These are phyloP conservation scores for Silene latifolia DNA, from an alignment of 148 eudicot genomes.

Conservation along the genomic window DNA sequence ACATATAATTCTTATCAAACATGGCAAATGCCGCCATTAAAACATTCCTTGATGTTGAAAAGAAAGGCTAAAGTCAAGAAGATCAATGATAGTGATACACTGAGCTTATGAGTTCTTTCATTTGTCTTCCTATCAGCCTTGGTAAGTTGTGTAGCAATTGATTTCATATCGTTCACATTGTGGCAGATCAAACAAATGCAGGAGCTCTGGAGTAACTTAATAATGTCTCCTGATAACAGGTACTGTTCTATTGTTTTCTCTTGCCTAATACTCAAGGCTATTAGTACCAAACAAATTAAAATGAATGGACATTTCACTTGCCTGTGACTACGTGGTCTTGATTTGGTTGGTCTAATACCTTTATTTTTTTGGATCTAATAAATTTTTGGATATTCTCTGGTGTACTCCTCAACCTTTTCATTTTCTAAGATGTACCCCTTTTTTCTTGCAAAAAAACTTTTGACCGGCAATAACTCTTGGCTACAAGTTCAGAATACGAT, in stretches of 20 bases:
- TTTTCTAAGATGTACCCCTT: no score
- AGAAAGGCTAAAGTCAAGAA: no score
- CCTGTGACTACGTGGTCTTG: not conserved
- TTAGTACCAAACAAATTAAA: not conserved
- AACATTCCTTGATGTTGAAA: not conserved
- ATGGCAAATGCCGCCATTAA: not conserved
- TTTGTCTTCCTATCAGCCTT: not conserved
- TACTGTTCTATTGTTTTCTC: not conserved
- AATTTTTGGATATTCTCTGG: not conserved
- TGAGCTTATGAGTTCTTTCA: not conserved
- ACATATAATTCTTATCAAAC: not conserved
- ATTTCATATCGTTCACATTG: not conserved
- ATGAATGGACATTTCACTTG: not conserved
- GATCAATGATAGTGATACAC: not conserved
- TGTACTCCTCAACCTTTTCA: no score
- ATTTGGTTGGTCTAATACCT: not conserved
- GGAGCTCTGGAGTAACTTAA: conserved; percentile 21
- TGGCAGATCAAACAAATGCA: conserved; percentile 21
- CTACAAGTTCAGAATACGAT: no score
- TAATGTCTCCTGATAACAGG: conserved; percentile 13
- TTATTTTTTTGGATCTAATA: not conserved
- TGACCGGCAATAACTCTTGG: no score
- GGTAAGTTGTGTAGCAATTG: not conserved
- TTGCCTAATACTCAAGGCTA: not conserved
- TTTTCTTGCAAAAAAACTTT: no score